A percentile compares a stretch with the other conserved stretches of the same genome.
phyloP scores from a whole-genome alignment of 2,329 filamentous ascomycete species.

The Colletotrichum zoysiae region DNA sequence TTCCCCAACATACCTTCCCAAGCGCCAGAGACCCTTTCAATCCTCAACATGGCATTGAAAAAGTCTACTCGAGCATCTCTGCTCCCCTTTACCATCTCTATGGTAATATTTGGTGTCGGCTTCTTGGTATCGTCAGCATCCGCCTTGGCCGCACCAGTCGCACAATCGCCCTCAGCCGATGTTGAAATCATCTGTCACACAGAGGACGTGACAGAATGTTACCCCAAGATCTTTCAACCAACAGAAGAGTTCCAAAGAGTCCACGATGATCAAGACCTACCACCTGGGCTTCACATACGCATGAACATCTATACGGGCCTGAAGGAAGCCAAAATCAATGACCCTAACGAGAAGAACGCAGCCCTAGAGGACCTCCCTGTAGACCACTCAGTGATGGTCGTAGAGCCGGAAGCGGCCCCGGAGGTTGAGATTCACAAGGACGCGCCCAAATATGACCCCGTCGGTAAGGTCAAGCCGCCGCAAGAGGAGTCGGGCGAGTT shows the following conservation, averaged over 20 bases:
- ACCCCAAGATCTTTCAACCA: constrained; percentile 72
- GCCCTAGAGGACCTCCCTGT: constrained; percentile 64
- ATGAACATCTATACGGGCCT: constrained; percentile 73
- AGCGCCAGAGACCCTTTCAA: neutral
- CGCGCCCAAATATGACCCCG: constrained; percentile 68
- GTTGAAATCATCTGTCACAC: constrained; percentile 75
- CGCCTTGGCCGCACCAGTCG: constrained; percentile 27
- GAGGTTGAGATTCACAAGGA: constrained; percentile 57
- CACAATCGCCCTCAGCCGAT: constrained; percentile 52
- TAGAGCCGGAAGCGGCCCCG: constrained; percentile 60
- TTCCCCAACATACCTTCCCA: neutral
- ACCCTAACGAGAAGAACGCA: constrained; percentile 64
- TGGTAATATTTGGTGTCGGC: constrained; percentile 33
- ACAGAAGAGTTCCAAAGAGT: constrained; percentile 75
- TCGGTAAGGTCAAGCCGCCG: constrained; percentile 69
- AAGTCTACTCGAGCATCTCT: neutral
- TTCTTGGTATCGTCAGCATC: constrained; percentile 21
- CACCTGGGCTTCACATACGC: constrained; percentile 74
- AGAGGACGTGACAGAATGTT: constrained; percentile 71
- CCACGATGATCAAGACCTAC: constrained; percentile 74
- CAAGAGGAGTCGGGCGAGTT: constrained; percentile 48
- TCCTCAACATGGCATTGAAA: constrained; percentile 27
- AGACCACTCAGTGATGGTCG: constrained; percentile 65
- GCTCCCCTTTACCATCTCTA: constrained; percentile 23
- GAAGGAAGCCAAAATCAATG: constrained; percentile 76